Percentiles rank a stretch among this genome's conserved stretches.
Conservation (phyloP, 352 stramenopile genomes). For the Phytophthora crassamura region DNA sequence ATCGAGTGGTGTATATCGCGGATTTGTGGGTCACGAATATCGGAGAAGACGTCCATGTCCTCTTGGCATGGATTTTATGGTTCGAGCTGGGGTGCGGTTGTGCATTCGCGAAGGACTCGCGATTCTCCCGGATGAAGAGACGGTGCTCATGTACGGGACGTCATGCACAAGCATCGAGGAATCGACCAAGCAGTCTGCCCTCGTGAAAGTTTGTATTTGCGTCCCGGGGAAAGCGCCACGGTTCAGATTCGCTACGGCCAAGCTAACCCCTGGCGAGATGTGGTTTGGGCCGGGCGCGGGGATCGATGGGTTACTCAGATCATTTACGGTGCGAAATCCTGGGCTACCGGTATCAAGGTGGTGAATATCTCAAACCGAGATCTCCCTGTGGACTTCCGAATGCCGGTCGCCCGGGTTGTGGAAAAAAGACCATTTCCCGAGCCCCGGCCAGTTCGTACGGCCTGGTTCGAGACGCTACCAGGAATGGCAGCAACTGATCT, state of each 20-base stretch:
- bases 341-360: not conserved
- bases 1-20: too few relatives aligned
- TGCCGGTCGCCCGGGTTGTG: not conserved
- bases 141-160: constrained; percentile 24
- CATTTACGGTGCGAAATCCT: not conserved
- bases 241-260: not conserved
- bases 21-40: too few relatives aligned
- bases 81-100: too few relatives aligned
- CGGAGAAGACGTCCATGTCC: too few relatives aligned
- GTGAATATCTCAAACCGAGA: not conserved
- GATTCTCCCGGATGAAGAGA: too few relatives aligned
- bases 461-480: not conserved
- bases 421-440: not conserved
- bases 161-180: not conserved
- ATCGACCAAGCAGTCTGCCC: not conserved
- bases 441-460: not conserved
- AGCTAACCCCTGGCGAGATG: not conserved
- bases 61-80: too few relatives aligned
- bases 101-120: too few relatives aligned
- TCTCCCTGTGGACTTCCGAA: not conserved
- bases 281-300: not conserved
- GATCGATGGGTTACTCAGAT: constrained; percentile 1
- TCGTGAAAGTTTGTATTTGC: not conserved
- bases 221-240: not conserved
- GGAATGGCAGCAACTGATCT: constrained; percentile 5